Conservation (phyloP, 2,329 filamentous ascomycete genomes). For the Alternaria postmessia region DNA sequence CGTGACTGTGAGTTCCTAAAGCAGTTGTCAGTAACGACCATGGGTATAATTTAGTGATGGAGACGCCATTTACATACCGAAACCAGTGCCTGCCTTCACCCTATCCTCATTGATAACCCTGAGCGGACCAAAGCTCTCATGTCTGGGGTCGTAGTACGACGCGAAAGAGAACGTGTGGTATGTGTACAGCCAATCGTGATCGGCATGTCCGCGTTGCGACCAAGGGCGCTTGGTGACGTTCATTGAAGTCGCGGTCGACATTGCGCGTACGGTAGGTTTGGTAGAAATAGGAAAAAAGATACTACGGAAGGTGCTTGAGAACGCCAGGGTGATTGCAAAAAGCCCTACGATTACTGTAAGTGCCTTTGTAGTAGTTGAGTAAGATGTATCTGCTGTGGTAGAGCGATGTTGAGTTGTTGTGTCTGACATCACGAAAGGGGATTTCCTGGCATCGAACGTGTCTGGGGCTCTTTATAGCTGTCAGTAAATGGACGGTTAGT, state of each 20-base stretch:
- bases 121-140: conserved; percentile 75
- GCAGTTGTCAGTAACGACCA: neutral
- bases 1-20: conserved; percentile 75
- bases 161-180: conserved; percentile 90
- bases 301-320: conserved; percentile 52
- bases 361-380: conserved; percentile 34
- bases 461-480: conserved; percentile 38
- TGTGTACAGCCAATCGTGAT: conserved; percentile 88
- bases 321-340: conserved; percentile 57
- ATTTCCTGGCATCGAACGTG: conserved; percentile 14
- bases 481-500: conserved; percentile 30
- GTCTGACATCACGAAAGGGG: conserved; percentile 41
- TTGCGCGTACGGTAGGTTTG: conserved; percentile 47
- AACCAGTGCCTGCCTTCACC: conserved; percentile 75
- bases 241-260: conserved; percentile 51
- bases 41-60: neutral
- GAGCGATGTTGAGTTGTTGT: conserved; percentile 27
- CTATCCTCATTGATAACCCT: conserved; percentile 91
- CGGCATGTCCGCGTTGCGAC: conserved; percentile 73
- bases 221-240: conserved; percentile 80
- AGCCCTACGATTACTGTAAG: conserved; percentile 44
- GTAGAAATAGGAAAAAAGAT: conserved; percentile 45
- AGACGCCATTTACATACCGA: conserved; percentile 55
- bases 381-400: conserved; percentile 22
- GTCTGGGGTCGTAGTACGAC: conserved; percentile 71